These are phyloP conservation scores for Pyropia haitanensis DNA, from an alignment of 23 red algal genomes.

Conservation along the genomic window DNA sequence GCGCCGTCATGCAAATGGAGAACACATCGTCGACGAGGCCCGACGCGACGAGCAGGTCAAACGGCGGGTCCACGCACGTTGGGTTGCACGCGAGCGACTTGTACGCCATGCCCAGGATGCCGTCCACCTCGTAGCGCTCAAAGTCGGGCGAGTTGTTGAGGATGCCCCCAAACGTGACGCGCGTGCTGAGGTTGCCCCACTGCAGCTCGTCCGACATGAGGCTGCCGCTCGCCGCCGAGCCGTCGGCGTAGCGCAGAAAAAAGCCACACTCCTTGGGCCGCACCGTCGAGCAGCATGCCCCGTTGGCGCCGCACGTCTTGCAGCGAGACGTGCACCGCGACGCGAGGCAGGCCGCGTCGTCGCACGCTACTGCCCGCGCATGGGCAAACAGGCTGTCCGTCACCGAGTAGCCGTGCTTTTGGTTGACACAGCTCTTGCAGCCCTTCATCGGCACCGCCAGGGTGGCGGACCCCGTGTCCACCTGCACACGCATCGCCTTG, in stretches of 20 bases:
- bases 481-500: slow-evolving; percentile 68
- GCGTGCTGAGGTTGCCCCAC: slow-evolving; percentile 34
- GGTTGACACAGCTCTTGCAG: slow-evolving; percentile 26
- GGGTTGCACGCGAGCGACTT: slow-evolving; percentile 88
- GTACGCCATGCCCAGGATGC: slow-evolving; percentile 89
- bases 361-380: slow-evolving; percentile 14
- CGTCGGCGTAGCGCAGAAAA: slow-evolving; percentile 49
- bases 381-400: slow-evolving; percentile 4
- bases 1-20: slow-evolving; percentile 76
- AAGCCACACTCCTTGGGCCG: slow-evolving; percentile 47
- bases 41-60: slow-evolving; percentile 75
- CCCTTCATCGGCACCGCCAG: slow-evolving; percentile 64
- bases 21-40: slow-evolving; percentile 76
- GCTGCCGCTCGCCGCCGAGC: slow-evolving; percentile 20
- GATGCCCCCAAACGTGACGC: slow-evolving; percentile 72
- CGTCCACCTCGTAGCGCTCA: slow-evolving; percentile 79
- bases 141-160: slow-evolving; percentile 55
- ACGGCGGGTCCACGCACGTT: slow-evolving; percentile 79
- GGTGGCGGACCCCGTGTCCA: slow-evolving; percentile 83
- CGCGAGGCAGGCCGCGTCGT: slow-evolving; percentile 21
- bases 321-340: slow-evolving; percentile 32
- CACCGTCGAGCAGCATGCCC: slow-evolving; percentile 47
- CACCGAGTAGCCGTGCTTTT: slow-evolving; percentile 40
- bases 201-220: slow-evolving; percentile 47
- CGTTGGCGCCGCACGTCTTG: slow-evolving; percentile 18